phyloP scores from a whole-genome alignment of 345 rosid species.

The Triadica sebifera region DNA sequence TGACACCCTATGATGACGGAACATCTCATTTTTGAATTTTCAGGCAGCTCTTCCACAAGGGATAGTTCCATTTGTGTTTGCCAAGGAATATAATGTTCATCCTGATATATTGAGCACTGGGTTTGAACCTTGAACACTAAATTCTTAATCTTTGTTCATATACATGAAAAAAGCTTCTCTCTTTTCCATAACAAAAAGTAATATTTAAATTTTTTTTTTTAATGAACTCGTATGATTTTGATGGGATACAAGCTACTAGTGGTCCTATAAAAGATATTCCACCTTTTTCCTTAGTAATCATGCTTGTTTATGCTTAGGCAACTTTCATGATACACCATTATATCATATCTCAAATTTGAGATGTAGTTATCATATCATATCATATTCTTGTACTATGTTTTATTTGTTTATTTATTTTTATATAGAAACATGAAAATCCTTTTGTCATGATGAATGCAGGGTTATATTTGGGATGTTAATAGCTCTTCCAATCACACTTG shows the following conservation, averaged over 20 bases:
- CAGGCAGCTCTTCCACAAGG: slow-evolving; percentile 93
- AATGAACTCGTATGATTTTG: not conserved
- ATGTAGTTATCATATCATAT: slow-evolving; percentile 3
- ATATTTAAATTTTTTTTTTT: not conserved
- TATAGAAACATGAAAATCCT: not conserved
- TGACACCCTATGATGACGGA: too few species aligned
- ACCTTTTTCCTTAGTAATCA: not conserved
- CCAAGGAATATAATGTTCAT: slow-evolving; percentile 79
- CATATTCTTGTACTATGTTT: slow-evolving; percentile 13
- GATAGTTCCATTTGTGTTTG: slow-evolving; percentile 74
- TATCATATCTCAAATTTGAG: not conserved
- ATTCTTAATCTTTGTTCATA: not conserved
- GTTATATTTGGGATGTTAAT: slow-evolving; percentile 62
- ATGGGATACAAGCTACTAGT: not conserved
- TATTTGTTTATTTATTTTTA: not conserved
- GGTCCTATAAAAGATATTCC: slow-evolving; percentile 11
- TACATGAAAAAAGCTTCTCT: not conserved
- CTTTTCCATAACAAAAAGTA: not conserved
- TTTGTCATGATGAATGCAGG: slow-evolving; percentile 23
- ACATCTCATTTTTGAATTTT: slow-evolving; percentile 4
- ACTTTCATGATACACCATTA: not conserved
- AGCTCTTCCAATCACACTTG: slow-evolving; percentile 54
- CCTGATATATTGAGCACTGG: slow-evolving; percentile 79
- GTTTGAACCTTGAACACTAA: slow-evolving; percentile 28
- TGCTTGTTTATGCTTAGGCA: slow-evolving; percentile 1